A percentile compares a stretch with the other conserved stretches of the same genome.
These are phyloP conservation scores for Populus tremula DNA, from an alignment of 345 rosid species.

Conservation along the genomic window DNA sequence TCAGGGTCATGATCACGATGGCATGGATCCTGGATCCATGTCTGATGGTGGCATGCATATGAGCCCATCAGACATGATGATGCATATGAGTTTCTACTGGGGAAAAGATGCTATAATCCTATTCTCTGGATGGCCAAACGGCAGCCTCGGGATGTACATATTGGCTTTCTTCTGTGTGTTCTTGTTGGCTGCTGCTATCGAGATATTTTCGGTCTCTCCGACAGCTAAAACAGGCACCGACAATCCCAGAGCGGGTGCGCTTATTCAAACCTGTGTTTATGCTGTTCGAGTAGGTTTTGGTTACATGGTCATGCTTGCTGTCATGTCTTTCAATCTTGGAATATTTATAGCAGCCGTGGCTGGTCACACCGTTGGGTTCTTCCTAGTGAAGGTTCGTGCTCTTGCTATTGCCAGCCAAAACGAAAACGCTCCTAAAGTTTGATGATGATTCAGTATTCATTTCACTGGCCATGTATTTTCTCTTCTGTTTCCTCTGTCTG, in stretches of 20 bases:
- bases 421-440: conserved; percentile 10
- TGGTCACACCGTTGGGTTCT: conserved; percentile 37
- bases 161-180: conserved; percentile 9
- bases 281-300: conserved; percentile 30
- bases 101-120: conserved; percentile 37
- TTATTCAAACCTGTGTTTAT: conserved; percentile 18
- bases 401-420: conserved; percentile 5
- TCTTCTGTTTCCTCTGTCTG: background rate
- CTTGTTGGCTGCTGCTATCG: conserved; percentile 8
- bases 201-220: conserved; percentile 4
- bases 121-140: conserved; percentile 43
- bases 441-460: background rate
- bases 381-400: conserved; percentile 32
- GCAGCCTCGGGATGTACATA: conserved; percentile 33
- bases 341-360: conserved; percentile 40
- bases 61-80: conserved; percentile 24
- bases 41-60: conserved; percentile 10
- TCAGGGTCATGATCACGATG: background rate
- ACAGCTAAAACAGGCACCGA: background rate
- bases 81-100: conserved; percentile 45
- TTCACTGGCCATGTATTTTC: background rate
- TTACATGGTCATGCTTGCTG: conserved; percentile 50
- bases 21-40: conserved; percentile 17
- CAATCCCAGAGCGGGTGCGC: background rate
- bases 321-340: conserved; percentile 47